phyloP scores from a whole-genome alignment of 2,329 filamentous ascomycete species.

The Colletotrichum destructivum region DNA sequence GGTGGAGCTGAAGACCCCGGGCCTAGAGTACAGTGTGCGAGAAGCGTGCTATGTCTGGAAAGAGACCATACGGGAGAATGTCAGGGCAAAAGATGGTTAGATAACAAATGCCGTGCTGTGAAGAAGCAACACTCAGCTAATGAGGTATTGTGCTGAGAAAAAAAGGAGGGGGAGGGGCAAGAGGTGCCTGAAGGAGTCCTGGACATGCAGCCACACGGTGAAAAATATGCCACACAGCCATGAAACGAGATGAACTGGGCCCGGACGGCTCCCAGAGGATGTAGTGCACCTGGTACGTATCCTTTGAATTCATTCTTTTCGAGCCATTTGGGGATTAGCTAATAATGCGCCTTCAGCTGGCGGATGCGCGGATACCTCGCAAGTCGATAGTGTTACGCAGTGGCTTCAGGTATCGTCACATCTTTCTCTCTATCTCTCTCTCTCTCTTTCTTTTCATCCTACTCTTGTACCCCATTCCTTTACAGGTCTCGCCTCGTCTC shows the following conservation, averaged over 20 bases:
- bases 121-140: not conserved
- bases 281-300: not conserved
- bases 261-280: not conserved
- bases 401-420: slow-evolving; percentile 22
- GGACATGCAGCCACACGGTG: slow-evolving; percentile 7
- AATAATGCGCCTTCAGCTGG: not conserved
- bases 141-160: not conserved
- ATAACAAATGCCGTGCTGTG: not conserved
- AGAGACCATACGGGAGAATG: not conserved
- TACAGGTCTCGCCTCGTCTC: not conserved
- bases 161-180: not conserved
- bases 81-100: not conserved
- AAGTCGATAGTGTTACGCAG: slow-evolving; percentile 11
- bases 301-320: too few relatives aligned
- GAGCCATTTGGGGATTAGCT: too few relatives aligned
- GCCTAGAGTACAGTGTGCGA: not conserved
- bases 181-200: not conserved
- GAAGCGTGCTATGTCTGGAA: not conserved
- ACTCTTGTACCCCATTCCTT: too few relatives aligned
- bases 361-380: slow-evolving; percentile 15
- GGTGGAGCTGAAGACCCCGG: not conserved
- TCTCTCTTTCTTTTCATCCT: too few relatives aligned
- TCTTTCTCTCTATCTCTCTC: not conserved
- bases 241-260: slow-evolving; percentile 41
- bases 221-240: slow-evolving; percentile 22